Evolutionary conservation across 257 asterid genomes (phyloP), one percentile per base, ranked within the genome.

Genomic region (Parsonsia alboflavescens): DNA sequence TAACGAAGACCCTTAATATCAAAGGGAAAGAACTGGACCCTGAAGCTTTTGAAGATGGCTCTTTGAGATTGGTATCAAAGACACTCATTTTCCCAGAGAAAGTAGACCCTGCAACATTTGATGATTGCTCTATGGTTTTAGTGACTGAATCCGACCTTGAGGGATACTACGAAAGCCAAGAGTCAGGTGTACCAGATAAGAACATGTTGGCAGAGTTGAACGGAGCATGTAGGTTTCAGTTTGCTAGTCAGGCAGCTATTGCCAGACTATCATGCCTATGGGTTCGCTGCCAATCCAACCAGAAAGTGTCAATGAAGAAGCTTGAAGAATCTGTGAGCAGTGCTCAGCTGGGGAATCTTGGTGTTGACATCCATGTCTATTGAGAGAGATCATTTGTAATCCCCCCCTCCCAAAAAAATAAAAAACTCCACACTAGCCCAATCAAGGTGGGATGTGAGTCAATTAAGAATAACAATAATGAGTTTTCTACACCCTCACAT

Each of bases 81-180:
- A 57, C 62, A 49, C 70, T 75, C 22, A 56, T 70, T 54, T 70
- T 79, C 70, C 85, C 85, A 52, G 70, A 52, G 8, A 71, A 78
- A 72, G 45, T 15, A 3, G 87, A 76, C 22, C 26, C 48, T 52
- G 88, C 87, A 50, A 88, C 85, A 67, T 83, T 88, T 71, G 98
- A 93, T 17, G 94, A 89, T 42, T 86, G 77, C 68, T 93, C 97
- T 0, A 73, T 88, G 77, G 98, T 93, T 71, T 68, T 93, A 49
- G 82, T 91, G 12, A 88, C 96, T 3, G 92, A 93, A 41, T 87
- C 89, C 2, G 97, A 93, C 86, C 97, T 93, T 26, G 97, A 93
- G 68, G 97, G 98, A 28, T 93, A 91, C 9, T 89, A 86, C 39
- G 97, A 91, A 80, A 80, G 70, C 66, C 73, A 24, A 0, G 88